These are phyloP conservation scores for Globisporangium splendens DNA, from an alignment of 352 stramenopile genomes.

Conservation along the genomic window DNA sequence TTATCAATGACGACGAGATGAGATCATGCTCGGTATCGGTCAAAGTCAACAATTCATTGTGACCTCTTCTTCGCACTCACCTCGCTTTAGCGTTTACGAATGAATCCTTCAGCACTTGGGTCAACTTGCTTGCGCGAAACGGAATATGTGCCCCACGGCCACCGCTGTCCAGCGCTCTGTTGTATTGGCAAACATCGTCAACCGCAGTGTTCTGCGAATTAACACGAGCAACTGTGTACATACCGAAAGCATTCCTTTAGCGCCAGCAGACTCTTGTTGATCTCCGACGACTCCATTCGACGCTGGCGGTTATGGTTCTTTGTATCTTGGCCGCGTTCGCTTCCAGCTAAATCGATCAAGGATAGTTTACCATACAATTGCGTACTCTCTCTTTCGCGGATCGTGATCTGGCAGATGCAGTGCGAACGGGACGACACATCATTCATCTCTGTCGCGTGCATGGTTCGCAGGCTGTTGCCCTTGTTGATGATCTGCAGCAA, in stretches of 20 bases:
- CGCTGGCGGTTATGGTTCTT: conserved; percentile 91
- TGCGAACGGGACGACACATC: conserved; percentile 94
- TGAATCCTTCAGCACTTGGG: conserved; percentile 97
- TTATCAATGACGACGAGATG: neutral
- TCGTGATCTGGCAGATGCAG: conserved; percentile 93
- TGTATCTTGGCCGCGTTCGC: conserved; percentile 94
- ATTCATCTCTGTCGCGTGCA: conserved; percentile 95
- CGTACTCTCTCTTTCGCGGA: conserved; percentile 52
- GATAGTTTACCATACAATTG: conserved; percentile 87
- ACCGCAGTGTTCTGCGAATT: neutral
- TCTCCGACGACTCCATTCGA: conserved; percentile 95
- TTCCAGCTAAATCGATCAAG: conserved; percentile 96
- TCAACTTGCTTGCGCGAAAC: conserved; percentile 96
- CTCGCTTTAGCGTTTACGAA: conserved; percentile 93
- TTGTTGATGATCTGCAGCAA: conserved; percentile 92
- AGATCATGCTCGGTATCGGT: neutral
- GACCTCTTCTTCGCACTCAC: conserved; percentile 15
- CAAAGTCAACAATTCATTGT: neutral
- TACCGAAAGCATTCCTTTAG: conserved; percentile 96
- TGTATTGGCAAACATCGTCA: neutral
- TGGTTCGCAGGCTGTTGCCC: conserved; percentile 92
- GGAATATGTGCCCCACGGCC: conserved; percentile 90
- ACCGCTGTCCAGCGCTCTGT: conserved; percentile 88
- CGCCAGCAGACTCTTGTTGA: conserved; percentile 96
- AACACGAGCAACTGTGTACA: conserved; percentile 3